phyloP scores from a whole-genome alignment of 169 alveolate species.

The Eimeria tenella region DNA sequence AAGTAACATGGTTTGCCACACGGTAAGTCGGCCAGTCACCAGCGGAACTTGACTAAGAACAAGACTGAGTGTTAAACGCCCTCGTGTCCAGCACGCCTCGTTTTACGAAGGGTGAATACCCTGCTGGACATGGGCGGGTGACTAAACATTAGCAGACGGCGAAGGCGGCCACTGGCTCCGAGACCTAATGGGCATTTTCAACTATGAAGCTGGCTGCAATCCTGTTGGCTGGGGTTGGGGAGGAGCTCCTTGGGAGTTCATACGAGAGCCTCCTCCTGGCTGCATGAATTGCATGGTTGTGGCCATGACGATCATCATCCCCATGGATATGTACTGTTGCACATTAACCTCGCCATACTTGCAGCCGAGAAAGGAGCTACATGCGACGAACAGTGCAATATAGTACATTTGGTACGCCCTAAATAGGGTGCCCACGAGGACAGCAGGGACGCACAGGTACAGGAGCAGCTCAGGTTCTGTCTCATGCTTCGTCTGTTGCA shows the following conservation, averaged over 20 bases:
- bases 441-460: slow-evolving; percentile 56
- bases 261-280: not conserved
- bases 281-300: slow-evolving; percentile 61
- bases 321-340: slow-evolving; percentile 30
- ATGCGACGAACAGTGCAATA: slow-evolving; percentile 31
- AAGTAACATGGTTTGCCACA: too few species aligned
- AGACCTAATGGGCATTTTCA: too few species aligned
- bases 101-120: too few species aligned
- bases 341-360: slow-evolving; percentile 38
- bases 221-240: not conserved
- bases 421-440: slow-evolving; percentile 34
- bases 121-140: too few species aligned
- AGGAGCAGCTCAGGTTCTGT: slow-evolving; percentile 48
- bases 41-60: too few species aligned
- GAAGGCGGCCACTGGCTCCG: too few species aligned
- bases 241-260: not conserved
- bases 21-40: too few species aligned
- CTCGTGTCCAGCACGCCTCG: too few species aligned
- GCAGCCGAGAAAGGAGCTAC: slow-evolving; percentile 46
- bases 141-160: too few species aligned
- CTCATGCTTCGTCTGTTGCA: slow-evolving; percentile 12
- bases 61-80: too few species aligned
- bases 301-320: slow-evolving; percentile 54
- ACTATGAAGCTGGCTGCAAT: too few species aligned
- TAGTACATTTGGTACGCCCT: slow-evolving; percentile 31